Evolutionary conservation across 768 basidiomycete species (phyloP), one percentile per base, ranked within the genome.

Genomic region (Galerina sulciceps): DNA sequence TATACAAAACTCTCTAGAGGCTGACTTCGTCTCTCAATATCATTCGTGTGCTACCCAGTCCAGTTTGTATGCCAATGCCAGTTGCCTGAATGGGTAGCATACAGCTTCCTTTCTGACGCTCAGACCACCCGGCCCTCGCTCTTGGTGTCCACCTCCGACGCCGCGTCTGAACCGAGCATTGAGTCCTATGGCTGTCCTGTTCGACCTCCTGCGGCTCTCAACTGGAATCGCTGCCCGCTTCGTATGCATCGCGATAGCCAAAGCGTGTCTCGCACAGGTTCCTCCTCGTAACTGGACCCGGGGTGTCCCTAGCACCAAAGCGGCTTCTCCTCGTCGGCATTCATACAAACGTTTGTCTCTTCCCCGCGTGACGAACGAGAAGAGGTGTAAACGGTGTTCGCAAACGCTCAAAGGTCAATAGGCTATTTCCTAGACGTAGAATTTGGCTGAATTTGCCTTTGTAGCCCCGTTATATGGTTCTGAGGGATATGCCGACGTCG

Each of bases 231-330:
- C 55, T 11, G 26, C 44, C 53, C 35, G 48, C 17, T 43, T 60
- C 14, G 10, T 60, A 26, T 37, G 41, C 11, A 36, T 31, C 31
- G 51, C 48, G 3, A 34, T 65, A 14, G 47, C 56, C n/a, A 65
- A 54, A 52, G 54, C 55, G 2, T 57, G 43, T 45, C 41, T 65
- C 17, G 53, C 61, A 13, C 53, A 50, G 9, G 37, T 59, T 2
- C 64, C 64, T 23, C 60, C 60, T 23, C 41, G 18, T 23, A 59
- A 61, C 43, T 61, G 59, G 63, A 49, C 38, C 52, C 53, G 15
- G 20, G 20, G 38, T 18, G 10, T 20, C 14, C 20, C 23, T 3
- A 31, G 26, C 38, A 42, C n/a, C n/a, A 20, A 22, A 41, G 41
- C 23, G 43, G 35, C 43, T 34, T 43, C 34, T 48, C 17, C 26